Conservation (phyloP, 352 stramenopile species). For the Phytophthora pinifolia region DNA sequence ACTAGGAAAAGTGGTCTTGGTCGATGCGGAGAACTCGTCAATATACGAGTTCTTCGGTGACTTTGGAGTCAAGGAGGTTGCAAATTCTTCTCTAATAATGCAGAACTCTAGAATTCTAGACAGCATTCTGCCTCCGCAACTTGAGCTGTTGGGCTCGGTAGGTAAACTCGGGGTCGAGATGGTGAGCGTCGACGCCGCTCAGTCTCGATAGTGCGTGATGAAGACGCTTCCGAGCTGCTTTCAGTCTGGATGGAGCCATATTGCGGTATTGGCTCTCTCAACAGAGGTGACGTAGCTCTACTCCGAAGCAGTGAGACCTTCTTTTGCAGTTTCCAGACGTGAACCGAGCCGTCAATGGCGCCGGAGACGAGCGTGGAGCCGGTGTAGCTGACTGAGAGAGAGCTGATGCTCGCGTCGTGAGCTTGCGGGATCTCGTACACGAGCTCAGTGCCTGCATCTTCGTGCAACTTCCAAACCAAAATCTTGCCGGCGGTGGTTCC, state of each 20-base stretch:
- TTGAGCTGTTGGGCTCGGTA: slow-evolving; percentile 18
- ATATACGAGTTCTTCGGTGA: too few relatives aligned
- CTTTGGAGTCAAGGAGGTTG: background rate
- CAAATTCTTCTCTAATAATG: slow-evolving; percentile 22
- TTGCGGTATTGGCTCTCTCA: background rate
- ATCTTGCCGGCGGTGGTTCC: slow-evolving; percentile 61
- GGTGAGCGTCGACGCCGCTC: background rate
- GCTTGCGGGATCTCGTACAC: slow-evolving; percentile 63
- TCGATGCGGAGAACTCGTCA: too few relatives aligned
- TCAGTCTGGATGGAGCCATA: slow-evolving; percentile 31
- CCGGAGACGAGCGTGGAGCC: slow-evolving; percentile 65
- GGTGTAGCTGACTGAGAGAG: slow-evolving; percentile 52
- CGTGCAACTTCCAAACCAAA: slow-evolving; percentile 71
- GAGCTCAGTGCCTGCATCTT: slow-evolving; percentile 39
- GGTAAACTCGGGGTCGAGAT: slow-evolving; percentile 4
- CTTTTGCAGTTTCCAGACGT: slow-evolving; percentile 54
- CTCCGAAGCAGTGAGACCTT: slow-evolving; percentile 1
- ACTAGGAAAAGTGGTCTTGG: too few relatives aligned
- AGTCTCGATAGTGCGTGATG: background rate
- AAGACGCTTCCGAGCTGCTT: background rate
- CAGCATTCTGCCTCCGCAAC: slow-evolving; percentile 34
- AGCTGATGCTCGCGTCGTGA: slow-evolving; percentile 63
- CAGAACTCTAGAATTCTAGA: slow-evolving; percentile 32
- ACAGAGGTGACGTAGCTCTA: background rate
- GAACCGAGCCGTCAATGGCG: slow-evolving; percentile 56